These are phyloP conservation scores for Aspergillus sclerotiicarbonarius DNA, from an alignment of 495 filamentous ascomycete species.

Conservation along the genomic window DNA sequence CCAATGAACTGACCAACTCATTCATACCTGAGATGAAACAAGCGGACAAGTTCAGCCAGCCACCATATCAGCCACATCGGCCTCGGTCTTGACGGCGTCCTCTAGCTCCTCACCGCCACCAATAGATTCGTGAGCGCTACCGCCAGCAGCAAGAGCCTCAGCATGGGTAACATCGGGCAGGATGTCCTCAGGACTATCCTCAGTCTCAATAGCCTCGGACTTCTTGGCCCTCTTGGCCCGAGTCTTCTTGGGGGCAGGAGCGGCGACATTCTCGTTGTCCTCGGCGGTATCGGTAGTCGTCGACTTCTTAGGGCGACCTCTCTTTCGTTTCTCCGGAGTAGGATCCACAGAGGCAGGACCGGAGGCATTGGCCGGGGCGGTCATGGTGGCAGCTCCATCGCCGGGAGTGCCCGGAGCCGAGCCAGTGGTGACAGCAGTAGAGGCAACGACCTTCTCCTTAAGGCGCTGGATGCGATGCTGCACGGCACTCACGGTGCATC, in stretches of 20 bases:
- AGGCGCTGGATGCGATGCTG: conserved; percentile 30
- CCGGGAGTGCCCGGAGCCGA: background rate
- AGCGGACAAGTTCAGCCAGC: no score
- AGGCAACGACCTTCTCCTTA: conserved; percentile 12
- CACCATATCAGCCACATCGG: background rate
- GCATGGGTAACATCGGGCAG: no score
- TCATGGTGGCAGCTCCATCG: background rate
- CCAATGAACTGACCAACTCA: no score
- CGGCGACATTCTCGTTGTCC: background rate
- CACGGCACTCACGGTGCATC: conserved; percentile 30
- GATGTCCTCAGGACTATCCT: no score
- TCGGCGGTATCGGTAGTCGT: background rate
- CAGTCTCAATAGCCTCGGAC: no score
- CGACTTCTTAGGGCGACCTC: background rate
- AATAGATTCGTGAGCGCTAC: no score
- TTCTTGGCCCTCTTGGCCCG: no score
- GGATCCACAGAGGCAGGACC: background rate
- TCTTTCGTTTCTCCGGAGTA: background rate
- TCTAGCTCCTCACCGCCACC: no score
- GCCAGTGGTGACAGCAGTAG: background rate
- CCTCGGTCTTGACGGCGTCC: background rate
- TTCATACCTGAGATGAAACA: no score
- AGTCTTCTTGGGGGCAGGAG: background rate
- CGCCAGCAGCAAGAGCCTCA: no score
- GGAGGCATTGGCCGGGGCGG: background rate